phyloP scores from a whole-genome alignment of 331 rosid genomes.

The Spiraea crenata region DNA sequence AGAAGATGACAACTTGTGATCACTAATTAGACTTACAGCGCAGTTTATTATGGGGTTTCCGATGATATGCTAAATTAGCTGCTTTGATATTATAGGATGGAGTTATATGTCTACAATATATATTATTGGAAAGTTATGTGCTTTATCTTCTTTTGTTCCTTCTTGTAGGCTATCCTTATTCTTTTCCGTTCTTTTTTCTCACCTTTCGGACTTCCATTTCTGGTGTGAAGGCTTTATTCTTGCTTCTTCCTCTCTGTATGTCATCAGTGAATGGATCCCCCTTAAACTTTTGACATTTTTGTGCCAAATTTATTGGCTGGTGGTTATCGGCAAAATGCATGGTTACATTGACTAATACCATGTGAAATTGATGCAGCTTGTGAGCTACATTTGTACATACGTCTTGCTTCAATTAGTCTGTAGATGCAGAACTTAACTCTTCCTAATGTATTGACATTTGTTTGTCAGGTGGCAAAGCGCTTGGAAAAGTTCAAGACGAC shows the following conservation, averaged over 20 bases:
- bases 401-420: background rate
- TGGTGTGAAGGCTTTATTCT: background rate
- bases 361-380: background rate
- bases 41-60: background rate
- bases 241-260: background rate
- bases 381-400: background rate
- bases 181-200: background rate
- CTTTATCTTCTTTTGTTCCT: conserved; percentile 1
- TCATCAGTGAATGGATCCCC: background rate
- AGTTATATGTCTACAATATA: background rate
- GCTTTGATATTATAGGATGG: background rate
- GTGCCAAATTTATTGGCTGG: conserved; percentile 8
- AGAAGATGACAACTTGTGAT: background rate
- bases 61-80: background rate
- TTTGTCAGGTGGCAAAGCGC: conserved; percentile 80
- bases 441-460: conserved; percentile 22
- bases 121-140: background rate
- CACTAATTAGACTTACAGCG: background rate
- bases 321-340: background rate
- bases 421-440: background rate
- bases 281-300: conserved; percentile 6
- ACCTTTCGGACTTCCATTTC: background rate
- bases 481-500: conserved; percentile 89
- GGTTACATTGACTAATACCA: conserved; percentile 2
- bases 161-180: background rate